These are phyloP conservation scores for Neoscytalidium dimidiatum DNA, from an alignment of 2,329 filamentous ascomycete species.

Conservation along the genomic window DNA sequence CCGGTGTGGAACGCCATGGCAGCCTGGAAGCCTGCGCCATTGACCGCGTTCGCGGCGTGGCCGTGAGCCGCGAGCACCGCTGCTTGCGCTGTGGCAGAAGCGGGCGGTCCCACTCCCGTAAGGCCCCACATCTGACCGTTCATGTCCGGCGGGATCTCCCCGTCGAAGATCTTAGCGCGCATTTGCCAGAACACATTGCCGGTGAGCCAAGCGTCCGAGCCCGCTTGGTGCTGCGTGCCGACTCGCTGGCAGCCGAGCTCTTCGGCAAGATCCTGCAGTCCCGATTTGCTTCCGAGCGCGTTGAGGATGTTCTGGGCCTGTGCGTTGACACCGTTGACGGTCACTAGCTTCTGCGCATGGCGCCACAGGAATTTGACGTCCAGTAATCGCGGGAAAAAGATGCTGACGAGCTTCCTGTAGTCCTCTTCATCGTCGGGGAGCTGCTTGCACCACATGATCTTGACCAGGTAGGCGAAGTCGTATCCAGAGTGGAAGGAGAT, in stretches of 20 bases:
- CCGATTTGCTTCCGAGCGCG: constrained; percentile 86
- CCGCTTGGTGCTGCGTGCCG: constrained; percentile 86
- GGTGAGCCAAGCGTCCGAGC: constrained; percentile 89
- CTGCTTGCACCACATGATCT: constrained; percentile 80
- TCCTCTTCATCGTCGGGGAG: constrained; percentile 87
- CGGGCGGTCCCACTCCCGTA: constrained; percentile 59
- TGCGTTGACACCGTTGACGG: constrained; percentile 47
- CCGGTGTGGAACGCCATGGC: constrained; percentile 42
- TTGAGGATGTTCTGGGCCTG: constrained; percentile 71
- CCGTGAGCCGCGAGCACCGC: constrained; percentile 46
- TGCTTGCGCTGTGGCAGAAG: constrained; percentile 58
- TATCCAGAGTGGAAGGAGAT: constrained; percentile 98
- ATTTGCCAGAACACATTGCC: constrained; percentile 95
- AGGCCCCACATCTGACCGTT: constrained; percentile 95
- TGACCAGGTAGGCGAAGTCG: constrained; percentile 96
- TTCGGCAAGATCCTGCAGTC: constrained; percentile 90
- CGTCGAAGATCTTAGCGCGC: constrained; percentile 83
- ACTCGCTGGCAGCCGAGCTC: constrained; percentile 87
- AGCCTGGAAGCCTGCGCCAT: constrained; percentile 36
- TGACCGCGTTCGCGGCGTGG: constrained; percentile 38
- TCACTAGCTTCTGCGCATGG: constrained; percentile 68
- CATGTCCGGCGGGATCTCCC: constrained; percentile 73
- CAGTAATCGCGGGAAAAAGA: constrained; percentile 90
- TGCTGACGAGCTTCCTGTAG: constrained; percentile 84
- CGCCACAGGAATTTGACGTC: constrained; percentile 99